These are phyloP conservation scores for Pneumocystis jirovecii DNA, from an alignment of 1,139 yeast genomes.

Conservation along the genomic window DNA sequence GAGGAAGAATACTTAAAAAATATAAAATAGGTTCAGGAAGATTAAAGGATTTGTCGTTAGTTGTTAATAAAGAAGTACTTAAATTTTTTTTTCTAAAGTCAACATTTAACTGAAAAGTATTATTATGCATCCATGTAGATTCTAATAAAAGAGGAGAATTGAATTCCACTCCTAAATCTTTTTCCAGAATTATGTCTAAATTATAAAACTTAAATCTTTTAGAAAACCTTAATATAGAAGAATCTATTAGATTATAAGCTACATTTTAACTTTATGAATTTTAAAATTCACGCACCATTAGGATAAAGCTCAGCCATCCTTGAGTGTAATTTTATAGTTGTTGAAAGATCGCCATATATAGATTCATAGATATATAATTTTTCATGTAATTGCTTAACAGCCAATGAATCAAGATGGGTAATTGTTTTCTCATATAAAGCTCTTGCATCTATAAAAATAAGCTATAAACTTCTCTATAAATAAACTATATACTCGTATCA, in stretches of 20 bases:
- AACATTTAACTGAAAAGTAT: neutral
- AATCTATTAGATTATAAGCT: constrained; percentile 27
- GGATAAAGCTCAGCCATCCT: constrained; percentile 57
- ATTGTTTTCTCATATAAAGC: constrained; percentile 62
- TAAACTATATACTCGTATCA: constrained; percentile 34
- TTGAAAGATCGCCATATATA: constrained; percentile 48
- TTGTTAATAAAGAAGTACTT: neutral
- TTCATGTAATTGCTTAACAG: constrained; percentile 32
- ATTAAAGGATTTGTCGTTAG: neutral
- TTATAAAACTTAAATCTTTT: constrained; percentile 28
- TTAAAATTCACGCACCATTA: constrained; percentile 22
- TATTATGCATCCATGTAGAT: neutral
- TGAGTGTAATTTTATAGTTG: constrained; percentile 49
- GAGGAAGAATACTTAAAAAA: neutral
- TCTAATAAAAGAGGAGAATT: neutral
- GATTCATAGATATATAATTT: constrained; percentile 41
- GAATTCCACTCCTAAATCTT: constrained; percentile 5
- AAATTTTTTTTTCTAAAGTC: neutral
- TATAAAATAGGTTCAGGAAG: neutral
- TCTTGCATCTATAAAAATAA: constrained; percentile 34
- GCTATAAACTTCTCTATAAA: neutral
- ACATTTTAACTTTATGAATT: constrained; percentile 15
- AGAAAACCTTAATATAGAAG: constrained; percentile 32
- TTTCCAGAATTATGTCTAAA: constrained; percentile 8
- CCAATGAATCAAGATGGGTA: constrained; percentile 28